Evolutionary conservation across 129 eudicot species (phyloP), one percentile per base, ranked within the genome.

Genomic region (Saussurea involucrata): DNA sequence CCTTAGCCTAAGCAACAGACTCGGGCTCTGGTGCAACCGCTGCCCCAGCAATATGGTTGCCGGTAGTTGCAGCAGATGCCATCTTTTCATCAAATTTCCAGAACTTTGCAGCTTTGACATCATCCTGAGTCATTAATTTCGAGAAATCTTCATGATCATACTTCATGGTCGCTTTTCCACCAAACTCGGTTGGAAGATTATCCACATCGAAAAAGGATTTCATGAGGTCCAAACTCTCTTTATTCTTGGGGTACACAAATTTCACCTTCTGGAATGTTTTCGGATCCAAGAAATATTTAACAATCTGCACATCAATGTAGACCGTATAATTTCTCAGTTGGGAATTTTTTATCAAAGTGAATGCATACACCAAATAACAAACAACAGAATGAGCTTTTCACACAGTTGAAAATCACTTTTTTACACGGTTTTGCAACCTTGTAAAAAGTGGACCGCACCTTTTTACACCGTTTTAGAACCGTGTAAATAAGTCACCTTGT

Each of bases 121-220:
- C 96, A 69, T 90, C 96, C 69, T 81, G 64, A 29, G 78, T 87
- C 92, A 90, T 87, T 72, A 80, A 86, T 73, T 85, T 84, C 3
- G 93, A 88, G 61, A 86, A 86, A 70, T 86, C 93, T 71, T 84
- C 86, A 21, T 86, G 91, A 61, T 88, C 91, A 28, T 84, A 90
- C 49, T 80, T 75, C 83, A 86, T 63, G 3, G 88, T 82, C 15
- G 88, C 85, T 72, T 67, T 88, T 63, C 90, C 91, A 66, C 96
- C 91, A 82, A 90, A 86, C 66, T 84, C 92, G 4, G 77, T 82
- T 0, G 87, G 89, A 29, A 84, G 92, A 82, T 86, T 84, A 72
- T 86, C 91, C 24, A 80, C 81, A 21, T 86, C 93, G 9, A 88
- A 86, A 44, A 80, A 84, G 4, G 89, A 84, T 31, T 68, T 82